Base-by-base conservation (phyloP, 2,329 filamentous ascomycete genomes). In the Diaporthe ilicicola region DNA sequence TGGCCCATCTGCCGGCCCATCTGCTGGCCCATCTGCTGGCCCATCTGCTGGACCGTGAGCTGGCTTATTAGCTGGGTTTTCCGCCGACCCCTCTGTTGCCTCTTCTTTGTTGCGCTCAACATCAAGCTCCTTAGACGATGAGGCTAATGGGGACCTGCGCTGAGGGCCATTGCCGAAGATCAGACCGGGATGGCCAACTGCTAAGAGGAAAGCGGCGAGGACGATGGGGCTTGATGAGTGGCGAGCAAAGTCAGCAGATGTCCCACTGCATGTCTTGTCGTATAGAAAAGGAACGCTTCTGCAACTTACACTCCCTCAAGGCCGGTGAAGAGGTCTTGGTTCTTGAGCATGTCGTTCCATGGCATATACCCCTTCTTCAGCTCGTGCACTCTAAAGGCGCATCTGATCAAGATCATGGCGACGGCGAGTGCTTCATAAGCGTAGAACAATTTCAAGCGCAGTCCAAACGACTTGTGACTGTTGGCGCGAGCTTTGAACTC, bases 341-440 rank as follows among this genome's bases (percentile, higher is more conserved):
- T 22, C n/a, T 42, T 44, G 17, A 68, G 42, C n/a, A 34, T 73
- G 19, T 74, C 51, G 50, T 91, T 87, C 69, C 91, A 78, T 7
- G 82, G 77, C 0, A 89, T 90, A 82, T 90, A 93, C 1, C 91
- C 91, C 48, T 90, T 82, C 72, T 86, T 88, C 72, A 93, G 78
- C 80, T 93, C 91, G 12, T 89, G 88, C 51, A 91, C 89, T 67
- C 91, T 85, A 78, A 90, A 92, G 12, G 87, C 83, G 73, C 87
- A 91, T 19, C 91, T 83, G 4, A 86, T 85, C 48, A 92, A 86
- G 74, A 93, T 90, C 53, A 87, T 81, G 3, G 90, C 64, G 3
- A 90, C 89, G 0, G 89, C 86, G 1, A 88, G 75, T 1, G 81
- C 78, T 13, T 91, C 79, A 54, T 85, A 88, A 2, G 78, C 74